Evolutionary conservation across 768 basidiomycete genomes (phyloP), one percentile per base, ranked within the genome.

Genomic region (Lentinus brumalis): DNA sequence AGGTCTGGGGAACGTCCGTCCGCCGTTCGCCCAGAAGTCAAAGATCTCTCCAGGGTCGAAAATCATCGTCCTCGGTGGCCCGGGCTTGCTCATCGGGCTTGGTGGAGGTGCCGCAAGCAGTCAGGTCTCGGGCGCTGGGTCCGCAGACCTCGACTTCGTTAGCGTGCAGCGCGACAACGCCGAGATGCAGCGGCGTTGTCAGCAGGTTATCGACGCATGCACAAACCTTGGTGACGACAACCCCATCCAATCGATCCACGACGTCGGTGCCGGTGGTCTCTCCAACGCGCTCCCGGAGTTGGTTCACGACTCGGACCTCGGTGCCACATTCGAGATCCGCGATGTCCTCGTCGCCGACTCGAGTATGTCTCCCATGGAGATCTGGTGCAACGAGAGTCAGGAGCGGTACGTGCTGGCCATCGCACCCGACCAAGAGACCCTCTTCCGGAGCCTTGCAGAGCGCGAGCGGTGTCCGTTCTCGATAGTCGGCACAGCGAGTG

Each of bases 321-420:
- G 97, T 8, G 97, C 93, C 0, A 80, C 72, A 4, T 95, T 98
- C 70, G 97, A 99, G 77, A 96, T 99, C 66, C 81, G 96, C 21
- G 92, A 98, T 67, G 88, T 99, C 7, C 82, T 93, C 29, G 87
- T 97, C 42, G 96, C 94, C 31, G 97, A 98, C 72, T 81, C 83
- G 26, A 89, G 91, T 41, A 93, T 99, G 92, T 95, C 93, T 4
- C 97, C 97, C 0, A 98, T 99, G 96, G 96, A 98, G 77, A 98
- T 98, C 52, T 99, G 97, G 97, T 98, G 97, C 72, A 99, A 99
- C 75, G 97, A 99, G 76, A 91, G 88, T 65, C 97, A 98, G 78
- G 97, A 98, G 70, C 88, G 97, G 41, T 99, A 98, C 71, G 97
- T 98, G 31, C 82, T 98, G 32, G 97, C 97, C 9, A 83, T 99